phyloP scores from a whole-genome alignment of 192 early-diverging fungal species.

The Linnemannia hyalina region DNA sequence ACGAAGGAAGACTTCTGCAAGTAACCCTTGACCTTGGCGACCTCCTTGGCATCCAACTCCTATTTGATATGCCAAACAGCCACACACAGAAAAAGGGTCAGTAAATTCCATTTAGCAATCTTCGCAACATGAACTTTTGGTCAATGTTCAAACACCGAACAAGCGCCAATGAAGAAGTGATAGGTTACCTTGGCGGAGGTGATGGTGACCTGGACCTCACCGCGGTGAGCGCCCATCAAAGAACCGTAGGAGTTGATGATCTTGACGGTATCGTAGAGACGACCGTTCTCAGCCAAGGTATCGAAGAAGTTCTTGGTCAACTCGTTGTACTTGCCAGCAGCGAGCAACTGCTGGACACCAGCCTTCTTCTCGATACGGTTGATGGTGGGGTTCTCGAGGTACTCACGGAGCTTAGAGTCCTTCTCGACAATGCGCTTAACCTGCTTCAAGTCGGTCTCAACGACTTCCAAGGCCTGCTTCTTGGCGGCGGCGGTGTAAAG shows the following conservation, averaged over 20 bases:
- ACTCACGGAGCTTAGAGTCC: conserved; percentile 77
- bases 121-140: too few relatives aligned
- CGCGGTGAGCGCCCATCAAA: conserved; percentile 91
- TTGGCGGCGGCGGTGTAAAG: conserved; percentile 94
- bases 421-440: conserved; percentile 77
- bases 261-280: conserved; percentile 86
- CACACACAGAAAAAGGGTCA: neutral
- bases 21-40: conserved; percentile 79
- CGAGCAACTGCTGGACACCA: conserved; percentile 76
- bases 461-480: conserved; percentile 79
- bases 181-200: conserved; percentile 86
- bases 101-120: neutral
- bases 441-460: conserved; percentile 86
- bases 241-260: conserved; percentile 84
- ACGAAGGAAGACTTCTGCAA: conserved; percentile 87
- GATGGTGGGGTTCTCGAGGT: conserved; percentile 90
- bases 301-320: conserved; percentile 94
- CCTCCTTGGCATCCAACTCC: conserved; percentile 82
- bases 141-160: neutral
- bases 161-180: neutral
- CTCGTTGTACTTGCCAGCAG: conserved; percentile 78
- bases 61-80: conserved; percentile 25
- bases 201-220: conserved; percentile 88
- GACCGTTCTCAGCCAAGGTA: conserved; percentile 94
- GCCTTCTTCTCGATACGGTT: conserved; percentile 83